Evolutionary conservation across 345 rosid genomes (phyloP), one percentile per base, ranked within the genome.

Genomic region (Nephelium lappaceum): DNA sequence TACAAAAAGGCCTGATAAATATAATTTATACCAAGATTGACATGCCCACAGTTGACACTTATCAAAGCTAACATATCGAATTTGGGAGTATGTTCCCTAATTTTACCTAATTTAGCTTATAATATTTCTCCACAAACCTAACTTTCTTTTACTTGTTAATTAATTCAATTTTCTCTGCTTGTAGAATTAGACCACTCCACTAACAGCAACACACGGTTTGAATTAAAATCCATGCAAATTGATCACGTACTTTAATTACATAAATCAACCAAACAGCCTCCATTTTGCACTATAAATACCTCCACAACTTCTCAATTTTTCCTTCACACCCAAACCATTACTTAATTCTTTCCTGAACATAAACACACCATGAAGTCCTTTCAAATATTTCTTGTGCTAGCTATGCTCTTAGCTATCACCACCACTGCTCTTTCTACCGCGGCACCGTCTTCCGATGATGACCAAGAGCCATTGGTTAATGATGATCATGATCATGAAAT

Each of bases 181-280:
- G 7, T 58, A 25, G 78, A 79, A 58, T 79, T 71, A 38, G 85
- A 83, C 82, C 80, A 74, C 77, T 72, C 82, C 82, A 61, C 78
- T 79, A 65, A 9, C 12, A 65, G 5, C 43, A 38, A 38, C 55
- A 38, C 58, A 71, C 12, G 11, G 42, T 53, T 38, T 23, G 72
- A 74, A 71, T 8, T 24, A 31, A 31, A 70, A 71, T 8, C 60
- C 39, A 23, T 41, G 47, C 49, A 8, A 53, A 16, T 5, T 16
- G 5, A 8, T 5, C 38, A 23, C 47, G 71, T 76, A 55, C 42
- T 69, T 61, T 25, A n/a, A 14, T 64, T 19, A 42, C 0, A 14
- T 6, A 39, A n/a, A 45, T 12, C n/a, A 25, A 51, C 11, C 45
- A 11, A 7, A 51, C 45, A 1, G 51, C 42, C 16, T 18, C 31